Base-by-base conservation (phyloP, 2,329 filamentous ascomycete species). In the Colletotrichum destructivum region DNA sequence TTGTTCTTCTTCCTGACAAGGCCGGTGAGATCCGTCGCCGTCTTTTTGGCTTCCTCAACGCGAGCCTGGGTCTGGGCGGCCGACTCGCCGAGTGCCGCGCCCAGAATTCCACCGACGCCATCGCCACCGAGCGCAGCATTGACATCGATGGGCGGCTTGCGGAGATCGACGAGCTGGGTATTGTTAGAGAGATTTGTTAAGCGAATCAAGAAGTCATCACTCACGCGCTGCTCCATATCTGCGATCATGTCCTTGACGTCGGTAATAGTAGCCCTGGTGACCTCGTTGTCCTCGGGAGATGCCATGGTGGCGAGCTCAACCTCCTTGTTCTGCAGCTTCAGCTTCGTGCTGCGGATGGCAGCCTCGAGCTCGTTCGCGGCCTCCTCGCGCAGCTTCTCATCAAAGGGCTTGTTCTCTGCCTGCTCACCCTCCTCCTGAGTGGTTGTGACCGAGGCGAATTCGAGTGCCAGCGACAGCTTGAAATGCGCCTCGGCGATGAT, bases 401-500 rank as follows among this genome's bases (percentile, higher is more conserved):
- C 92, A 66, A 95, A 86, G 72, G 83, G 86, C 83, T 83, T 89
- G 57, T 79, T 78, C 40, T 82, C 81, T 15, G 81, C 81, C n/a
- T 83, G 82, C 4, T 85, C 84, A 26, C 78, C 81, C 64, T 86
- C 83, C 55, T 88, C 87, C 18, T 88, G 88, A 15, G 86, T 82
- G 1, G 89, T 86, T 7, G 91, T 93, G 56, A 96, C 90, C 0
- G 94, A 96, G 4, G 94, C 94, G 76, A 98, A 98, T 79, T 99
- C 96, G 38, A 99, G 88, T 0, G 96, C 96, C 18, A 99, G 89
- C 0, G 96, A 98, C 35, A 99, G 91, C 83, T 98, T 98, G 86
- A 93, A 99, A 84, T 99, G 95, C 18, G 94, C 96, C 84, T 99
- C 96, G 52, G 96, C 96, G 68, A 98, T 89, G 62, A 97, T 88